Base-by-base conservation (phyloP, 208 protist species). In the Trypanosoma scelopori region DNA sequence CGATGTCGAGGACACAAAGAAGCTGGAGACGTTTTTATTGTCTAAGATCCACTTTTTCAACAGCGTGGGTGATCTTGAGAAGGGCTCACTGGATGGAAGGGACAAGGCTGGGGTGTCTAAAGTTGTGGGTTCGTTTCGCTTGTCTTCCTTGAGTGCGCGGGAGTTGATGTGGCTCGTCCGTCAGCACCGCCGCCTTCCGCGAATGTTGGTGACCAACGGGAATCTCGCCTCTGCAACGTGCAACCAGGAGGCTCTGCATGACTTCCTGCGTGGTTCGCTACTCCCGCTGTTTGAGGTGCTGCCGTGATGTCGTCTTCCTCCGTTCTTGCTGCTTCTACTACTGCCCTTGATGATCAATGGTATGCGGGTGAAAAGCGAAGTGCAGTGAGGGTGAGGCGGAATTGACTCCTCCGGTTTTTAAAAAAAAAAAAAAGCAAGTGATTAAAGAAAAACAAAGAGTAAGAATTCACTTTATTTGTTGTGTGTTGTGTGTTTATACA, bases 81-180 rank as follows among this genome's bases (percentile, higher is more conserved):
- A 37, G 32, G 9, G 9, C 20, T 0, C 32, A 32, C 28, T 64
- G 5, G 45, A 68, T 20, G 55, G 76, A 48, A 65, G 45, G 9
- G 37, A 20, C n/a, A 30, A 22, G n/a, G 27, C 41, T 15, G 49
- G 47, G 1, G 28, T 37, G 3, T 85, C 78, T 75, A 71, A 51
- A 20, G 49, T 48, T 18, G 78, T 84, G 20, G 82, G 76, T 20
- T 69, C 60, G 22, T 83, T 93, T 39, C 43, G 55, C 1, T 23
- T 74, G 0, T 55, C 56, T 39, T 56, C 65, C 0, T 59, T 93
- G n/a, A 64, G 55, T 16, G 42, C 76, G 0, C 71, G 66, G 58
- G 84, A 93, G 37, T 55, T 90, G n/a, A 23, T 86, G 41, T 93
- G 87, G 87, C 64, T 93, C 13, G 87, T 81, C 61, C 78, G 76